These are phyloP conservation scores for Dendrostoma leiphaemia DNA, from an alignment of 2,329 filamentous ascomycete species.

Conservation along the genomic window DNA sequence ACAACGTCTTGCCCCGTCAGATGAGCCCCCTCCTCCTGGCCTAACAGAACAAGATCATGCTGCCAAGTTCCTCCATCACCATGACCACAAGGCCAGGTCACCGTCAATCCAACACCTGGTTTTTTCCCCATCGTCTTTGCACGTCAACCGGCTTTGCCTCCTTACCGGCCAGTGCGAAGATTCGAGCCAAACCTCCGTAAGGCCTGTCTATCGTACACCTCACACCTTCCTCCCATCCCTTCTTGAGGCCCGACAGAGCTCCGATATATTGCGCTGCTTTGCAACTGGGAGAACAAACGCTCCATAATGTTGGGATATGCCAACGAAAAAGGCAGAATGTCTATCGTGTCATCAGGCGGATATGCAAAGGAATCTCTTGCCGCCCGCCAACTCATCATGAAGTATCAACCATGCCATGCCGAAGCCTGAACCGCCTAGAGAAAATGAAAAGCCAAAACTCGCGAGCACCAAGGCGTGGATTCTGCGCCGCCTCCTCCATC, in stretches of 20 bases:
- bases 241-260: background rate
- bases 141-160: too few species aligned
- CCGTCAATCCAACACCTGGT: too few species aligned
- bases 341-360: constrained; percentile 13
- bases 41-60: background rate
- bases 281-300: too few species aligned
- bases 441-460: constrained; percentile 5
- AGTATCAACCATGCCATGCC: constrained; percentile 15
- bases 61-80: background rate
- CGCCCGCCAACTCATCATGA: background rate
- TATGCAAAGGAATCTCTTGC: constrained; percentile 13
- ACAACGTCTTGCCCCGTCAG: background rate
- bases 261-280: constrained; percentile 4
- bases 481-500: constrained; percentile 4
- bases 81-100: background rate
- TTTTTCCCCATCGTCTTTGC: too few species aligned
- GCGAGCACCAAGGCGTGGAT: too few species aligned
- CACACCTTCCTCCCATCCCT: background rate
- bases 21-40: background rate
- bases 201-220: constrained; percentile 10
- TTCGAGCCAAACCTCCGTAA: background rate
- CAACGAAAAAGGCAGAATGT: constrained; percentile 8
- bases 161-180: too few species aligned
- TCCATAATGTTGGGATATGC: background rate
- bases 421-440: constrained; percentile 7